A percentile compares a stretch with the other conserved stretches of the same genome.
Conservation (phyloP, 2,329 filamentous ascomycete species). For the Metarhizium album region DNA sequence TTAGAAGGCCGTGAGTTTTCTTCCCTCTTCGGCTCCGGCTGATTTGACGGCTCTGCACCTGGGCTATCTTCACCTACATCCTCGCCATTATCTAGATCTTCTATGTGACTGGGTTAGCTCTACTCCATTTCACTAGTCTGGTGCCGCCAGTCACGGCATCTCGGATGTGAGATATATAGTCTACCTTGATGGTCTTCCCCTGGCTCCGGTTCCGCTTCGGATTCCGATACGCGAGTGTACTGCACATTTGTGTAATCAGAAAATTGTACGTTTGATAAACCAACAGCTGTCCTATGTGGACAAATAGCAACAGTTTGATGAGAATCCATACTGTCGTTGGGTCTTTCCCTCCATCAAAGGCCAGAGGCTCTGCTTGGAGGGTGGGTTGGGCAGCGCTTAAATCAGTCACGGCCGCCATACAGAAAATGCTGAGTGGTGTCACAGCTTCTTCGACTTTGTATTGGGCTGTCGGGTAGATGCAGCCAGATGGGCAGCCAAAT, state of each 20-base stretch:
- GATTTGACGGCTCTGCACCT: neutral
- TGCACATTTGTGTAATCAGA: slow-evolving; percentile 33
- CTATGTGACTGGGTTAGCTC: neutral
- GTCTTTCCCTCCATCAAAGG: slow-evolving; percentile 15
- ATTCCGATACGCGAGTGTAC: slow-evolving; percentile 28
- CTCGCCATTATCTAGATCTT: neutral
- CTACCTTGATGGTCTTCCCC: slow-evolving; percentile 10
- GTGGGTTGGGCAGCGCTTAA: slow-evolving; percentile 20
- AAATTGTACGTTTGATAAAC: slow-evolving; percentile 27
- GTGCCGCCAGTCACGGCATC: neutral
- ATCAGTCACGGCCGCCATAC: slow-evolving; percentile 24
- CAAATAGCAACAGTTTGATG: slow-evolving; percentile 26
- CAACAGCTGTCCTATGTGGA: slow-evolving; percentile 28
- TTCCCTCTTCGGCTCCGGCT: slow-evolving; percentile 7
- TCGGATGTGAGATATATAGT: neutral
- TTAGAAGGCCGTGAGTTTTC: slow-evolving; percentile 4
- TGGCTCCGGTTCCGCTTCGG: slow-evolving; percentile 26
- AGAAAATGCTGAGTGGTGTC: slow-evolving; percentile 6
- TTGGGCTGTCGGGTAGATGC: slow-evolving; percentile 24
- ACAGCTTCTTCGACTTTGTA: slow-evolving; percentile 10
- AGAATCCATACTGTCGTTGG: slow-evolving; percentile 31
- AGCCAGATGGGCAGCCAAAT: slow-evolving; percentile 12
- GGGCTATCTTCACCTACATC: slow-evolving; percentile 1
- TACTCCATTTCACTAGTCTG: neutral
- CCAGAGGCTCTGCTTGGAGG: slow-evolving; percentile 11